Base-by-base conservation (phyloP, 1,139 yeast species). In the Debaryomyces sp. region DNA sequence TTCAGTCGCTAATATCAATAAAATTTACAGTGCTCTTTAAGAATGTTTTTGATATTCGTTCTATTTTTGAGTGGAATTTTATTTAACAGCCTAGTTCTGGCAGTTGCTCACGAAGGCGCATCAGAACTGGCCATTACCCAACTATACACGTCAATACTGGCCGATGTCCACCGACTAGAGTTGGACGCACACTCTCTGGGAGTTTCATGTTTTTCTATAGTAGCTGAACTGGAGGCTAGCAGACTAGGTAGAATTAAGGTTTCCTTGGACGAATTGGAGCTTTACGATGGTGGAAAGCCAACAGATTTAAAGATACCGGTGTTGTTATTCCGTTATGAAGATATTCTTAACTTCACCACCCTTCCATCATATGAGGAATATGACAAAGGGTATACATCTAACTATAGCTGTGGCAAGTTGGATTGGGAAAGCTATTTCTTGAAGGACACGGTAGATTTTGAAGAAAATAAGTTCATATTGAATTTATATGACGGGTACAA, bases 291-390 rank as follows among this genome's bases (percentile, higher is more conserved):
- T 18, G 21, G 21, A 18, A 18, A 18, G 21, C 22, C 22, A 13
- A 5, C 1, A 2, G 30, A 36, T 15, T 38, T 50, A 22, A 55
- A 54, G 45, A 48, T 60, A 41, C 73, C 69, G 13, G 52, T 56
- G 1, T 53, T 63, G 37, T 58, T 69, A 15, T 61, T 68, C 48
- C 63, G 57, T 45, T 61, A 66, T 47, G 47, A 54, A 2, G 68
- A 67, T 37, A 54, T 69, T 40, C 49, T 51, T 33, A 55, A 65
- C 41, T 59, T 64, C 45, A 49, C 62, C 5, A 53, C 57, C 8
- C n/a, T 69, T 3, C 69, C 70, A 2, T 42, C 55, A 2, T 45
- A 60, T 12, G 56, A 55, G 29, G 48, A 45, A 27, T 64, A 55
- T 51, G 22, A 27, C 22, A 18, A 41, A 7, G 39, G 41, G 18